Percentiles rank a stretch among this genome's conserved stretches.
These are phyloP conservation scores for Lepidium aucheri DNA, from an alignment of 345 rosid genomes.

Conservation along the genomic window DNA sequence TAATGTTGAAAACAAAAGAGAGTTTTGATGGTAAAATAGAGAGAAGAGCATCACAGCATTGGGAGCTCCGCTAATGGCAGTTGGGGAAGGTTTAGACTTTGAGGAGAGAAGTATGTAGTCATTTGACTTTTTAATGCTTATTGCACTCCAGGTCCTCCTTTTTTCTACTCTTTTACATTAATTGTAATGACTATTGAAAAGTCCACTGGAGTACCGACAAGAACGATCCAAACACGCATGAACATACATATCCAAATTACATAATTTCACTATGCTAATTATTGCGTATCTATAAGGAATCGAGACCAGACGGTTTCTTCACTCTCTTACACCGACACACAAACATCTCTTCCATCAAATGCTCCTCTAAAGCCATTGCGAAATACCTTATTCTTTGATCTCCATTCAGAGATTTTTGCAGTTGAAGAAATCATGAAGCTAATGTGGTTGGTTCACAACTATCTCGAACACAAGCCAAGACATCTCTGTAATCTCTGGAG, in stretches of 20 bases:
- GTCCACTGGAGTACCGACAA: no score
- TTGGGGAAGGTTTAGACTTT: constrained; percentile 15
- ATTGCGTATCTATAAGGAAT: not conserved
- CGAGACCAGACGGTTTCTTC: not conserved
- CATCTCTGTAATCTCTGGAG: constrained; percentile 67
- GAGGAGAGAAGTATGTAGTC: not conserved
- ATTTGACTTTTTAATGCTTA: no score
- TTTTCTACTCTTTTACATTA: no score
- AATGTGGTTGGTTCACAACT: constrained; percentile 50
- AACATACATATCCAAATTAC: no score
- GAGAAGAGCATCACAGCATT: constrained; percentile 4
- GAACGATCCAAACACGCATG: no score
- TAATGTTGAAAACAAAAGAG: not conserved
- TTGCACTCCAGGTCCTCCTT: no score
- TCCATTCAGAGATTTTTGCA: not conserved
- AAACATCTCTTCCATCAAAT: not conserved
- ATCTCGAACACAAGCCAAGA: constrained; percentile 64
- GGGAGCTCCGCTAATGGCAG: constrained; percentile 28
- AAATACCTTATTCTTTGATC: not conserved
- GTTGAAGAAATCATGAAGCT: constrained; percentile 38
- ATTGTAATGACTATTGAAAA: no score
- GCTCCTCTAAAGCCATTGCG: not conserved
- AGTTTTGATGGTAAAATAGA: not conserved
- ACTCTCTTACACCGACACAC: not conserved
- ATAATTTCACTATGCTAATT: not conserved